Evolutionary conservation across 495 filamentous ascomycete genomes (phyloP).

Genomic region (Penicillium waksmanii): DNA sequence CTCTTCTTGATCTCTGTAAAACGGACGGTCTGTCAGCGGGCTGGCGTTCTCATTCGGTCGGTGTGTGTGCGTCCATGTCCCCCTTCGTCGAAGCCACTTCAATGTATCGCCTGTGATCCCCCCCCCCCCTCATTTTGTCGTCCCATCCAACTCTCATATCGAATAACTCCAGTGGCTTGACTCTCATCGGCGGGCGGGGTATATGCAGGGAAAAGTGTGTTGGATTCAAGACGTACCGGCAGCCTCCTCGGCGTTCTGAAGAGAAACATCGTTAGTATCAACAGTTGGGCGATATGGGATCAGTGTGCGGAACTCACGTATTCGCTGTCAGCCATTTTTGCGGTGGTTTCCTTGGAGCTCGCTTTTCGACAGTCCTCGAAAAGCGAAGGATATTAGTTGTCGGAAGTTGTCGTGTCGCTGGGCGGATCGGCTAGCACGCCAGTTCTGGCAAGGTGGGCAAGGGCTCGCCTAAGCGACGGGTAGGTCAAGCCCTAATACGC

Average conservation of each 20-base stretch:
- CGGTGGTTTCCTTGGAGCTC: conserved; percentile 55
- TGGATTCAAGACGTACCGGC: conserved; percentile 65
- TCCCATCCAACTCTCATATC: conserved; percentile 18
- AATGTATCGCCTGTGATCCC: conserved; percentile 10
- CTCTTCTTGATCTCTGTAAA: conserved; percentile 91
- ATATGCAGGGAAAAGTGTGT: conserved; percentile 13
- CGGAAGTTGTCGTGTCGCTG: conserved; percentile 50
- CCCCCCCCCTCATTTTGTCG: conserved; percentile 4
- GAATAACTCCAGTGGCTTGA: conserved; percentile 9
- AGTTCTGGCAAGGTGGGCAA: conserved; percentile 46
- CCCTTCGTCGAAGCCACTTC: conserved; percentile 26
- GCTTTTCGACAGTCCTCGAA: conserved; percentile 56
- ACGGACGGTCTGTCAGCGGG: conserved; percentile 45
- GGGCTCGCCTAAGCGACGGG: conserved; percentile 51
- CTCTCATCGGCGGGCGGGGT: conserved; percentile 8
- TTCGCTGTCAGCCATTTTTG: conserved; percentile 90
- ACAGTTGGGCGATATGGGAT: neutral
- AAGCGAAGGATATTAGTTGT: conserved; percentile 54
- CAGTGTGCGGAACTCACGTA: conserved; percentile 68
- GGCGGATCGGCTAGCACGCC: conserved; percentile 39
- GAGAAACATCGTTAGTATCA: conserved; percentile 43
- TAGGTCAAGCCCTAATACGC: conserved; percentile 49
- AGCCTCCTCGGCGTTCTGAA: conserved; percentile 89
- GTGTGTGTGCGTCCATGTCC: conserved; percentile 30
- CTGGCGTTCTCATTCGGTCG: conserved; percentile 21